Evolutionary conservation across 345 rosid species (phyloP).

Genomic region (Ailanthus altissimus): DNA sequence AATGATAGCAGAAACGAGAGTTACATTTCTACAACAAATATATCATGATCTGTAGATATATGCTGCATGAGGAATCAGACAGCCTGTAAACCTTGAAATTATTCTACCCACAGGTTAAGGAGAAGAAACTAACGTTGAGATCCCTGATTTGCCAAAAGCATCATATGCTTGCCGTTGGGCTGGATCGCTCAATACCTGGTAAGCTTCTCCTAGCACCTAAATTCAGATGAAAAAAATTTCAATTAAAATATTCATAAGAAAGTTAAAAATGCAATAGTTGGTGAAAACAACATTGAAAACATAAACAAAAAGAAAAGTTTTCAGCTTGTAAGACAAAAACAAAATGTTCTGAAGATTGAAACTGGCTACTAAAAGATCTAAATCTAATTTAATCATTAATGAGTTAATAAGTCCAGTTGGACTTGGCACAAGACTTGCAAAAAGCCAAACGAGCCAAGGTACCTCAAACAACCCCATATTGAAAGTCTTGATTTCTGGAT

Average conservation of each 20-base stretch:
- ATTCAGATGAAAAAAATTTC: slow-evolving; percentile 19
- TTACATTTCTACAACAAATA: slow-evolving; percentile 15
- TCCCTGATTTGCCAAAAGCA: slow-evolving; percentile 89
- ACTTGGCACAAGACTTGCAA: neutral
- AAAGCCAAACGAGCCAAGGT: neutral
- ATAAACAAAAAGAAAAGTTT: neutral
- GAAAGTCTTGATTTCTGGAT: neutral
- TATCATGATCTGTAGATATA: slow-evolving; percentile 4
- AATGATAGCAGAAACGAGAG: slow-evolving; percentile 17
- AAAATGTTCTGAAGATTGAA: neutral
- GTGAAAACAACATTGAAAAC: neutral
- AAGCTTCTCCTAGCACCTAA: slow-evolving; percentile 93
- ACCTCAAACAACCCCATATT: neutral
- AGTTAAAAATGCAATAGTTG: neutral
- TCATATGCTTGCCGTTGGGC: slow-evolving; percentile 93
- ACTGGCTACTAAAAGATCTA: neutral
- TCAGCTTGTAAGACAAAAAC: neutral
- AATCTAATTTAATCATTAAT: neutral
- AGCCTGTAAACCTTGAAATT: slow-evolving; percentile 22
- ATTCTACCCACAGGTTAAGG: slow-evolving; percentile 24
- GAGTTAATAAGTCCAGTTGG: neutral
- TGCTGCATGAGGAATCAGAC: slow-evolving; percentile 1
- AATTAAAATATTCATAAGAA: slow-evolving; percentile 10
- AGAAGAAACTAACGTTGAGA: slow-evolving; percentile 76
- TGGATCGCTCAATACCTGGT: slow-evolving; percentile 94